Evolutionary conservation across 1,284 basidiomycete genomes (phyloP).

Genomic region (Ustilago cynodontis): DNA sequence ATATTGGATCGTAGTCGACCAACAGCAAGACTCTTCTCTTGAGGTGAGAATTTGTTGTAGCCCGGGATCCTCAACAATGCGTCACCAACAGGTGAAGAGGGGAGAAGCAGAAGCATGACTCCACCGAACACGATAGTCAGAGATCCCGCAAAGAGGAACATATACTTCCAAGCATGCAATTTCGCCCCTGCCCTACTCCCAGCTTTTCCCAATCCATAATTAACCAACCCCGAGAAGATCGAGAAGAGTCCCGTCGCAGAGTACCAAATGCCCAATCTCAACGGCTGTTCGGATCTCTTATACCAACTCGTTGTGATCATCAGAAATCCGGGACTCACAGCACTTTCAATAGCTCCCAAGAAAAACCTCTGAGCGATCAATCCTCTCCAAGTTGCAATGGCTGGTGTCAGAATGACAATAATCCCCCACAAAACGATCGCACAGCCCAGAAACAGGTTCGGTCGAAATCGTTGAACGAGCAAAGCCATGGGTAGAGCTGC

Average conservation of each 20-base stretch:
- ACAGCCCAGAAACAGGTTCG: conserved; percentile 65
- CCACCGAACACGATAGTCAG: conserved; percentile 72
- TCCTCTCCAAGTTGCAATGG: conserved; percentile 69
- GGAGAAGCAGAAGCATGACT: conserved; percentile 71
- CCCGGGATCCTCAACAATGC: conserved; percentile 49
- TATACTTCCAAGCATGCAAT: conserved; percentile 72
- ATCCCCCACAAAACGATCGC: conserved; percentile 72
- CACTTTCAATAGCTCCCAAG: conserved; percentile 65
- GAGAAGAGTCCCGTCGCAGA: conserved; percentile 72
- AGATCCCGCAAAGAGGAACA: conserved; percentile 73
- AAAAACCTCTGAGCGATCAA: conserved; percentile 72
- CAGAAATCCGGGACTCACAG: conserved; percentile 73
- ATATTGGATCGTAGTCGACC: conserved; percentile 70
- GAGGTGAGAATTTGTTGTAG: conserved; percentile 54
- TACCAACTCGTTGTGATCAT: conserved; percentile 73
- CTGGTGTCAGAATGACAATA: conserved; percentile 72
- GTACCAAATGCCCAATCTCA: conserved; percentile 72
- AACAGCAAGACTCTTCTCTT: conserved; percentile 64
- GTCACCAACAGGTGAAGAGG: conserved; percentile 70
- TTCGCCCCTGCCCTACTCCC: conserved; percentile 62
- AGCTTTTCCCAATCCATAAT: conserved; percentile 72
- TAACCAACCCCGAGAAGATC: conserved; percentile 72
- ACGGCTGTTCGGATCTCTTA: conserved; percentile 66
- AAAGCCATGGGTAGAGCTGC: conserved; percentile 72
- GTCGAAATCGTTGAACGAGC: conserved; percentile 71